Percentiles rank a stretch among this genome's conserved stretches.
phyloP scores from a whole-genome alignment of 306 rosid species.

The Alnus rubra region DNA sequence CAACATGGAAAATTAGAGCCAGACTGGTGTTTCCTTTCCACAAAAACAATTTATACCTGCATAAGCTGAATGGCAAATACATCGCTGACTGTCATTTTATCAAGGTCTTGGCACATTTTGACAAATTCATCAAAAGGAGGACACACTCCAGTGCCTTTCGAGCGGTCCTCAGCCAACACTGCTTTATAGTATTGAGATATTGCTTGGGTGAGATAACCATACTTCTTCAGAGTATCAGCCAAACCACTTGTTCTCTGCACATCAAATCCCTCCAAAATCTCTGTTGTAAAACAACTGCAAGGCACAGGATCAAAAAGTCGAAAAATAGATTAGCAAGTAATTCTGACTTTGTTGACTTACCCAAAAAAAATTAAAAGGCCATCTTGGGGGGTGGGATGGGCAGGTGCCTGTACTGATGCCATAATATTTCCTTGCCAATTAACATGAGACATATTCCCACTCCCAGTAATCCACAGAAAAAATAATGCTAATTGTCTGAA shows the following conservation, averaged over 20 bases:
- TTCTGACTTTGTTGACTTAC: neutral
- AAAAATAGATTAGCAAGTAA: constrained; percentile 5
- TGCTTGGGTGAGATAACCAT: constrained; percentile 83
- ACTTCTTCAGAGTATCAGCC: constrained; percentile 86
- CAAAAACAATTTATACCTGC: constrained; percentile 60
- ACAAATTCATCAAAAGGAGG: constrained; percentile 67
- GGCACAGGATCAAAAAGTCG: constrained; percentile 16
- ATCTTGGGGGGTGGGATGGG: neutral
- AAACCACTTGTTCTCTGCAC: constrained; percentile 86
- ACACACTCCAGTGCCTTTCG: constrained; percentile 43
- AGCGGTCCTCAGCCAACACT: constrained; percentile 42
- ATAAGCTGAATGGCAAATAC: constrained; percentile 92
- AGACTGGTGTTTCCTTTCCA: neutral
- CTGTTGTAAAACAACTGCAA: constrained; percentile 91
- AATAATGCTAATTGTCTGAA: neutral
- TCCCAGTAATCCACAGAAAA: neutral
- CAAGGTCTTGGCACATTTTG: constrained; percentile 73
- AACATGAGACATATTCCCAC: neutral
- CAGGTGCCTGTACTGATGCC: neutral
- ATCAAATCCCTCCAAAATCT: constrained; percentile 93
- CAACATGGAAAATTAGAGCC: neutral
- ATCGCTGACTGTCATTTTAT: constrained; percentile 83
- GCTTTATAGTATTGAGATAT: constrained; percentile 70
- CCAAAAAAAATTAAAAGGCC: neutral
- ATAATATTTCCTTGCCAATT: neutral